phyloP scores from a whole-genome alignment of 768 basidiomycete genomes.

The Boletus vinaceobasis region DNA sequence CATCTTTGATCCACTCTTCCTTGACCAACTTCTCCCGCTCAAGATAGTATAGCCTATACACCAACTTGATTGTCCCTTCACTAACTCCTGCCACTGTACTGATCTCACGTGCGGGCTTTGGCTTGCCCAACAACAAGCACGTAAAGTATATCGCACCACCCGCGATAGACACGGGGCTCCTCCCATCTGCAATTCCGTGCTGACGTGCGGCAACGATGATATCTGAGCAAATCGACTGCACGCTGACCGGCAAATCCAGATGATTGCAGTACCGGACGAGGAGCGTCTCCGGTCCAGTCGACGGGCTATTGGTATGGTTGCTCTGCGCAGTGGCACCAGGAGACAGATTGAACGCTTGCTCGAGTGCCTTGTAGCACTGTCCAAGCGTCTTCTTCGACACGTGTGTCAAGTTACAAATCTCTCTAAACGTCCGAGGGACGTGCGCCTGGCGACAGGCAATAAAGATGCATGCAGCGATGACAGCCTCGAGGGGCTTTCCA shows the following conservation, averaged over 20 bases:
- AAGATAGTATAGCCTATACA: constrained; percentile 74
- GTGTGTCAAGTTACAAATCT: constrained; percentile 89
- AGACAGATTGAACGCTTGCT: constrained; percentile 83
- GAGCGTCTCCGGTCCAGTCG: constrained; percentile 78
- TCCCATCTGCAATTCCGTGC: constrained; percentile 87
- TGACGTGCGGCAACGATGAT: constrained; percentile 78
- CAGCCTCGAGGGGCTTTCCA: constrained; percentile 87
- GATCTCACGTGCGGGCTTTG: constrained; percentile 80
- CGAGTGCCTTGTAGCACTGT: constrained; percentile 89
- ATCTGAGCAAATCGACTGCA: constrained; percentile 80
- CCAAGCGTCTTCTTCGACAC: constrained; percentile 94
- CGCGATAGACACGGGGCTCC: constrained; percentile 98
- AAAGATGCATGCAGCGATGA: constrained; percentile 97
- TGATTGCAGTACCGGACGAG: constrained; percentile 94
- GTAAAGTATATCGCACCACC: constrained; percentile 95
- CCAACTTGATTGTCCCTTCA: constrained; percentile 91
- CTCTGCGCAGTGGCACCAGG: constrained; percentile 70
- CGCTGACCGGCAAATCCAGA: constrained; percentile 75
- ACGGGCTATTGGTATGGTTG: constrained; percentile 35
- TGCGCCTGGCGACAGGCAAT: constrained; percentile 95
- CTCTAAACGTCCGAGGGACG: constrained; percentile 93
- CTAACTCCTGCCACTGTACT: constrained; percentile 89
- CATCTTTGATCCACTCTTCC: constrained; percentile 81
- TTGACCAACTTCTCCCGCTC: constrained; percentile 79
- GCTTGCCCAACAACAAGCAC: constrained; percentile 71